Base-by-base conservation (phyloP, 78 protist species). In the Chrysochromulina tobinii region DNA sequence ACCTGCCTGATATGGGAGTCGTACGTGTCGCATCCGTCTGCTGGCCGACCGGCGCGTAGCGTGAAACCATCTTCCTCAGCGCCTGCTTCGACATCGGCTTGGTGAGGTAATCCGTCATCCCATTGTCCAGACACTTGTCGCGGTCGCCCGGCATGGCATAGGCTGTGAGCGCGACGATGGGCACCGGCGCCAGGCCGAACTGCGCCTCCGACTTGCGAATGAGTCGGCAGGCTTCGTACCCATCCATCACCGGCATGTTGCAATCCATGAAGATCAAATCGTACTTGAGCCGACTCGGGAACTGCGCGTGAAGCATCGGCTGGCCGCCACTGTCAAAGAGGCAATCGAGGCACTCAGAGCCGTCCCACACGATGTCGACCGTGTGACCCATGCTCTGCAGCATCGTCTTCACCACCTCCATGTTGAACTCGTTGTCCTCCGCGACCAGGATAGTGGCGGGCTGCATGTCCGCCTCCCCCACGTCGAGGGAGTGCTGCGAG, bases 211-310 rank as follows among this genome's bases (percentile, higher is more conserved):
- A n/a, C n/a, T n/a, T n/a, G 6, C 64, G 64, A 12, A 59, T 59
- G 21, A 6, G 64, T 11, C 64, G 64, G 21, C 21, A 12, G 21
- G 97, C 95, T n/a, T 88, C 94, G 15, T 61, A 83, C 59, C 97
- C 97, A 59, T 94, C 92, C 87, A 96, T 23, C 23, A 92, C 92
- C 38, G 97, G 97, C 97, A 96, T 96, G 61, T 95, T 93, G 91
- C 93, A 91, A 77, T 96, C 97, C 96, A 96, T 94, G 72, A 96
- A 55, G 0, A 96, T 92, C 66, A 90, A 84, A 67, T 83, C 55
- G 84, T 1, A 50, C 27, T 21, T 59, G 21, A 2, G 3, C 21
- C 23, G 2, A 7, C 57, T 9, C 53, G 83, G 2, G 83, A 9
- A 57, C 12, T 20, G 21, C 20, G 57, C 1, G 12, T 20, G 9